These are phyloP conservation scores for Xylariales sp. DNA, from an alignment of 2,329 filamentous ascomycete species.

Conservation along the genomic window DNA sequence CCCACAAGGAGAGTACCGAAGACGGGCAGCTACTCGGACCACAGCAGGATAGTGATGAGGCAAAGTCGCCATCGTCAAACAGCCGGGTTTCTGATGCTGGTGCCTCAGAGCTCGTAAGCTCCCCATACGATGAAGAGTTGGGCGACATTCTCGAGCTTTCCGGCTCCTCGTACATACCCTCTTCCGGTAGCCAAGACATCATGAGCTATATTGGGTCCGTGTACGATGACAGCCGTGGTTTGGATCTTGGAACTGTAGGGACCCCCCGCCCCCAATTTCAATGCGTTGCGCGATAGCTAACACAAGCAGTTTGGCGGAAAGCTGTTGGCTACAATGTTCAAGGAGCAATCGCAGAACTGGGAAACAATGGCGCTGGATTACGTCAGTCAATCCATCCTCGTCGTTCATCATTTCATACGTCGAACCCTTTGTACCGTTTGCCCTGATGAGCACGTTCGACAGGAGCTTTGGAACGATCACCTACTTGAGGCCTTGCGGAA, in stretches of 20 bases:
- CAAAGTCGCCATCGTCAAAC: too few species aligned
- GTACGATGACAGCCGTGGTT: conserved; percentile 35
- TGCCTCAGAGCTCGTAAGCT: neutral
- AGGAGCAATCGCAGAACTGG: conserved; percentile 46
- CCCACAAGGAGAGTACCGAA: too few species aligned
- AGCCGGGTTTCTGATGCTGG: too few species aligned
- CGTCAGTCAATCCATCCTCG: conserved; percentile 36
- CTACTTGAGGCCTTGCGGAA: conserved; percentile 37
- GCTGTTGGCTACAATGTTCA: conserved; percentile 37
- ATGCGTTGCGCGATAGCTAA: too few species aligned
- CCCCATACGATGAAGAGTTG: neutral
- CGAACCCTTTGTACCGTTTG: conserved; percentile 35
- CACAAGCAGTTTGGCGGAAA: conserved; percentile 15
- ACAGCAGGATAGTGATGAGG: too few species aligned
- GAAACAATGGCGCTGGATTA: conserved; percentile 36
- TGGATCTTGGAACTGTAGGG: conserved; percentile 38
- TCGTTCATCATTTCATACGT: conserved; percentile 41
- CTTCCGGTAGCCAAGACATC: conserved; percentile 27
- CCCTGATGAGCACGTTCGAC: conserved; percentile 33
- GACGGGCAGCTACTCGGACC: too few species aligned
- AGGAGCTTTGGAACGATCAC: conserved; percentile 31
- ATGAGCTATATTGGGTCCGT: conserved; percentile 37
- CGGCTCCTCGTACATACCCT: too few species aligned
- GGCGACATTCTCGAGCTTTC: neutral
- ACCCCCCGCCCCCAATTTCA: too few species aligned